A percentile compares a stretch with the other conserved stretches of the same genome.
Evolutionary conservation across 345 rosid genomes (phyloP).

Genomic region (Pistacia integerrima): DNA sequence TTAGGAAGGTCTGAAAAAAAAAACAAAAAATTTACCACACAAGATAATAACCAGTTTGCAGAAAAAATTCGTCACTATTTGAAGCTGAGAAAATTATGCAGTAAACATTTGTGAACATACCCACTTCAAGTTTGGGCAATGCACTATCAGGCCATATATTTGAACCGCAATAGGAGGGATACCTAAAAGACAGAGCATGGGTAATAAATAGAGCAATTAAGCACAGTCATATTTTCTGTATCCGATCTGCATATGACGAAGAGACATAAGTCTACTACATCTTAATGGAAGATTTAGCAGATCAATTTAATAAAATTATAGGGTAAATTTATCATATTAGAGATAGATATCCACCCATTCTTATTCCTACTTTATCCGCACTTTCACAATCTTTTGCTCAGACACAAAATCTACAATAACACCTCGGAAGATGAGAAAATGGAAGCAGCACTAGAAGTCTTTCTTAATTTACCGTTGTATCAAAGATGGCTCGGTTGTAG

Average conservation of each 20-base stretch:
- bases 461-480: slow-evolving; percentile 52
- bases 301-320: not conserved
- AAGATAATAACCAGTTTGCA: not conserved
- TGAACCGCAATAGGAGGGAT: slow-evolving; percentile 85
- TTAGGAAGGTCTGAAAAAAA: not conserved
- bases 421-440: not conserved
- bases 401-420: slow-evolving; percentile 15
- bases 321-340: not conserved
- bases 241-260: not conserved
- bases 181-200: slow-evolving; percentile 47
- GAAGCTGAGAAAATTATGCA: not conserved
- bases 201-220: slow-evolving; percentile 13
- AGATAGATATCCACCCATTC: not conserved
- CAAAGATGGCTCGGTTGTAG: slow-evolving; percentile 54
- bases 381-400: not conserved
- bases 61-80: not conserved
- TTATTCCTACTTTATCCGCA: not conserved
- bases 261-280: not conserved
- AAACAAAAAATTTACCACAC: not conserved
- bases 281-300: not conserved
- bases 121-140: slow-evolving; percentile 84
- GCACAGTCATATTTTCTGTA: not conserved
- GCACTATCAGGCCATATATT: slow-evolving; percentile 82
- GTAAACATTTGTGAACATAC: slow-evolving; percentile 40
- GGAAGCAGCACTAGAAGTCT: slow-evolving; percentile 19